These are phyloP conservation scores for Aureobasidium sp. DNA, from an alignment of 2,329 filamentous ascomycete genomes.

Conservation along the genomic window DNA sequence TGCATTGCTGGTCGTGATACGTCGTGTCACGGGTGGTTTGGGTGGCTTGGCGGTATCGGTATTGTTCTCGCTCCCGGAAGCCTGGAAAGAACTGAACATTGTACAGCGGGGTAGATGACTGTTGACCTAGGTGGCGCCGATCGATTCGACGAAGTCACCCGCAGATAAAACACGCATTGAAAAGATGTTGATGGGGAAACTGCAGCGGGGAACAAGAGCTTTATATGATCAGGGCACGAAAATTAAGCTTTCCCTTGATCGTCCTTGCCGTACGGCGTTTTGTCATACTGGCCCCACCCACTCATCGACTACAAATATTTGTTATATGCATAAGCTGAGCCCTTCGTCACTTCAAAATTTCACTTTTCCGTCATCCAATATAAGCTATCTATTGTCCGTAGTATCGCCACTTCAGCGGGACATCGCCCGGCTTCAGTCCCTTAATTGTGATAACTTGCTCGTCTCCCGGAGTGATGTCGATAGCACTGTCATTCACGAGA, in stretches of 20 bases:
- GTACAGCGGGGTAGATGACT: background rate
- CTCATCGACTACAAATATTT: background rate
- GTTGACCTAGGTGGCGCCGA: background rate
- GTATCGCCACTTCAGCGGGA: conserved; percentile 36
- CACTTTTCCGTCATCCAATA: background rate
- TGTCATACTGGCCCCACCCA: background rate
- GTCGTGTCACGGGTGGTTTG: conserved; percentile 30
- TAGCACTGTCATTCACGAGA: conserved; percentile 45
- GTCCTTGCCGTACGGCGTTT: background rate
- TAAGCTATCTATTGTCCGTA: conserved; percentile 24
- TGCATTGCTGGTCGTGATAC: conserved; percentile 48
- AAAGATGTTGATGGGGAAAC: background rate
- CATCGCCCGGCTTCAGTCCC: conserved; percentile 31
- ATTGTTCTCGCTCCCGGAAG: conserved; percentile 17
- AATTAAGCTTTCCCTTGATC: background rate
- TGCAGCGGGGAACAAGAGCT: background rate
- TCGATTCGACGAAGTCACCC: background rate
- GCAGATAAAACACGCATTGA: background rate
- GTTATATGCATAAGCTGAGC: background rate
- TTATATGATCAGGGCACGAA: background rate
- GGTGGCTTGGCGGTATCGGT: conserved; percentile 21
- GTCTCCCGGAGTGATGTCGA: conserved; percentile 51
- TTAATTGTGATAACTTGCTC: conserved; percentile 40
- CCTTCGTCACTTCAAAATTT: no score
- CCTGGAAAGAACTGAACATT: conserved; percentile 40